Conservation (phyloP, 345 rosid species). For the Ailanthus altissimus region DNA sequence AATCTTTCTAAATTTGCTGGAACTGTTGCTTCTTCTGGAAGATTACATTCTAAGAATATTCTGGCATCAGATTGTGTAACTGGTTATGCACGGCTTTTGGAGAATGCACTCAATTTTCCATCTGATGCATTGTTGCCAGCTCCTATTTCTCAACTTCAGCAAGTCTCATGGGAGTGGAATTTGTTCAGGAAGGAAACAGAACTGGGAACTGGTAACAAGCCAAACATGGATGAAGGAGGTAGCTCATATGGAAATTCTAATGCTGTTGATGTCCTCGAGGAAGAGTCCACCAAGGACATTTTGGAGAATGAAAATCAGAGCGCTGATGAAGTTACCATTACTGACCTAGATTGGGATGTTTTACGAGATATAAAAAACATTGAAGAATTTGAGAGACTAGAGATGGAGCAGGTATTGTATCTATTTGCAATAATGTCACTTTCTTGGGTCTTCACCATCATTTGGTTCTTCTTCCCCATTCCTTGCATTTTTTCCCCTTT, state of each 20-base stretch:
- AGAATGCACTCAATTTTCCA: conserved; percentile 73
- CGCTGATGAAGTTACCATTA: conserved; percentile 52
- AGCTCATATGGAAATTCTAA: conserved; percentile 38
- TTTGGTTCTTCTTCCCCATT: not conserved
- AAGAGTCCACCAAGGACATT: conserved; percentile 44
- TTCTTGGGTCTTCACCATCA: not conserved
- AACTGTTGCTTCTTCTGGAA: conserved; percentile 77
- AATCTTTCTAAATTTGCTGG: conserved; percentile 70
- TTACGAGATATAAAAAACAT: conserved; percentile 58
- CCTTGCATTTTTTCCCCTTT: not conserved
- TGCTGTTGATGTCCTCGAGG: conserved; percentile 63
- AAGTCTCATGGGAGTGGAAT: conserved; percentile 79
- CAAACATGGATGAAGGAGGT: conserved; percentile 28
- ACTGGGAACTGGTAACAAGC: conserved; percentile 34
- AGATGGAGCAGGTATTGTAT: conserved; percentile 76
- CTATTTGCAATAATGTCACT: conserved; percentile 7
- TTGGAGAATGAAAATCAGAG: conserved; percentile 46
- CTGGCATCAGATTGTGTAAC: conserved; percentile 77
- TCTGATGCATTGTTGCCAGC: conserved; percentile 76
- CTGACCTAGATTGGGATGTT: conserved; percentile 68
- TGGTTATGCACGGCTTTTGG: conserved; percentile 76
- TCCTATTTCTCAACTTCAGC: conserved; percentile 58
- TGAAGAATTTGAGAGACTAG: conserved; percentile 79
- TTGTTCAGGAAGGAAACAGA: conserved; percentile 48
- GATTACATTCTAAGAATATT: conserved; percentile 71